Evolutionary conservation across 768 basidiomycete genomes (phyloP), one percentile per base, ranked within the genome.

Genomic region (Kwoniella pini): DNA sequence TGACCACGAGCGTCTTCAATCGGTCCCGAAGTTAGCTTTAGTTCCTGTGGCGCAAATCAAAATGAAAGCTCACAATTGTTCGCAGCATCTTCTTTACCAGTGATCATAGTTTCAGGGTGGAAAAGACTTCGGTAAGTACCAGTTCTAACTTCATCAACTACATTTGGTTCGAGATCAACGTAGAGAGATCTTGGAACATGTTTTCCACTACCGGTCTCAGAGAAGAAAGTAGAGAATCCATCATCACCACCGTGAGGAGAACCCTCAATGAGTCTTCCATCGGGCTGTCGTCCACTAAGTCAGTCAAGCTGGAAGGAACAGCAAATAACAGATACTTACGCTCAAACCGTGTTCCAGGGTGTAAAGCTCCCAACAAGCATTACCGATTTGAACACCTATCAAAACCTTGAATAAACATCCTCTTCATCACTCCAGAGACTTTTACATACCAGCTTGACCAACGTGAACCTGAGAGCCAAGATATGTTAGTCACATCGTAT

Each of bases 291-390:
- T 9, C 11, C 2, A 12, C n/a, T 33, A 9, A 13, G 12, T 55
- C 50, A 62, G 56, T 15, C 33, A 17, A 12, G 54, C 12, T 26
- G 22, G 28, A 24, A 13, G 22, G 17, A 27, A 22, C 17, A 22
- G 54, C 21, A 30, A 31, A 24, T 12, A 13, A 2, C 5, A 9
- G 57, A 44, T 55, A 69, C 57, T 28, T 80, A 96, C 95, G 80
- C 89, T 94, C 62, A 99, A 83, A 78, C 94, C 94, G 81, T 98
- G 96, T 81, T 99, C 96, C 72, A 96, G 87, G 76, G 93, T 96
- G 83, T 99, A 99, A 64, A 98, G 86, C 82, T 97, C 95, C 95
- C 95, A 96, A 82, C 93, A 99, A 77, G 96, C 95, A 81, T 98
- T 98, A 77, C 95, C 94, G 75, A 82, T 81, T 74, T 82, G 80